Conservation (phyloP, 768 basidiomycete genomes). For the Termitomyces sp. region DNA sequence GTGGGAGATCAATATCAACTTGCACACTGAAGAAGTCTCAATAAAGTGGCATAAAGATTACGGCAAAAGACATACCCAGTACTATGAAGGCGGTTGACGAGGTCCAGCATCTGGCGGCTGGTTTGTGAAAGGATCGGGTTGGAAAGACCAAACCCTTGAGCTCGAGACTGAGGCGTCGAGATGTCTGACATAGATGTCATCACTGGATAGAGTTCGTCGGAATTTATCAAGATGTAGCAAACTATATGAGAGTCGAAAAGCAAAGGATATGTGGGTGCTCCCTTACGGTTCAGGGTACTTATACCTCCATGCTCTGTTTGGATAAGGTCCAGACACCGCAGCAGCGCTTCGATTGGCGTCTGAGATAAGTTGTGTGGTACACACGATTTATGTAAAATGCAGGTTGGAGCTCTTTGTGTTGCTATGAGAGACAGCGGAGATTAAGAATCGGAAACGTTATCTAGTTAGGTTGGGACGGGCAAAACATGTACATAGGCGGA, state of each 20-base stretch:
- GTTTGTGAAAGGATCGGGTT: slow-evolving; percentile 32
- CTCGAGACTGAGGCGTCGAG: slow-evolving; percentile 4
- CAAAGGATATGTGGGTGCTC: background rate
- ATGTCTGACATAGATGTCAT: background rate
- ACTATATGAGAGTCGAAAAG: background rate
- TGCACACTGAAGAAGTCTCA: slow-evolving; percentile 47
- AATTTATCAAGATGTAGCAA: background rate
- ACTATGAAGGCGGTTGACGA: slow-evolving; percentile 50
- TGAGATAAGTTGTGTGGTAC: no score
- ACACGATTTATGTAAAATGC: background rate
- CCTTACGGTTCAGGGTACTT: background rate
- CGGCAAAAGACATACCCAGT: slow-evolving; percentile 41
- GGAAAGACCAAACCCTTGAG: slow-evolving; percentile 53
- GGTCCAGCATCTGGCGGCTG: slow-evolving; percentile 48
- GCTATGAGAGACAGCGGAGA: no score
- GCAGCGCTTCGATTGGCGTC: no score
- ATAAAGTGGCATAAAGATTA: background rate
- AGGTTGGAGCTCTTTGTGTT: background rate
- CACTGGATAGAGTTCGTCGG: background rate
- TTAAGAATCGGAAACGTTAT: background rate
- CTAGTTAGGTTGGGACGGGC: no score
- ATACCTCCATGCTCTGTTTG: background rate
- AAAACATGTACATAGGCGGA: no score
- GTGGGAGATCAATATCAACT: slow-evolving; percentile 67
- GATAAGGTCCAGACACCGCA: background rate